Conservation (phyloP, 2,329 filamentous ascomycete species). For the Fusarium sp. region DNA sequence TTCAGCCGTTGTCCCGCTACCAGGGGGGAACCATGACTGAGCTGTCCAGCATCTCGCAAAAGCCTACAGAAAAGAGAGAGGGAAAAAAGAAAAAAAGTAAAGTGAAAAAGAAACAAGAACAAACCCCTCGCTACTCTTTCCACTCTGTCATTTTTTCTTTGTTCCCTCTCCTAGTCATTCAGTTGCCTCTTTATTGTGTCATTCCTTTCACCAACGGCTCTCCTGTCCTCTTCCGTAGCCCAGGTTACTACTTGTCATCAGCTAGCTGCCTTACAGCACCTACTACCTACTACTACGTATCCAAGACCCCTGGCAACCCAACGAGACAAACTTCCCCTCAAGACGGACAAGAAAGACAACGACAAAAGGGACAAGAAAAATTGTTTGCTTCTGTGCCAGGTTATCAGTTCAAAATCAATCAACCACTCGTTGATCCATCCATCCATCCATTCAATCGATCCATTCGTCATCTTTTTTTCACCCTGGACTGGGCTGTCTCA, state of each 20-base stretch:
- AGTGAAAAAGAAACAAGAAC: slow-evolving; percentile 8
- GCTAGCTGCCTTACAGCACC: background rate
- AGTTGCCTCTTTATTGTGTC: slow-evolving; percentile 6
- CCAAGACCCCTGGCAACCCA: background rate
- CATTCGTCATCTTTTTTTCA: slow-evolving; percentile 32
- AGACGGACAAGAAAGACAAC: background rate
- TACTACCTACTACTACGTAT: background rate
- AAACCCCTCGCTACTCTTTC: slow-evolving; percentile 15
- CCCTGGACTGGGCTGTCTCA: slow-evolving; percentile 34
- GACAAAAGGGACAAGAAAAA: slow-evolving; percentile 17
- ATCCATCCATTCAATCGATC: slow-evolving; percentile 1
- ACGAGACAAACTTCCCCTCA: background rate
- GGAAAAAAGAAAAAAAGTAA: background rate
- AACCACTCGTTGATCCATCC: background rate
- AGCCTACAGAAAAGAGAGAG: slow-evolving; percentile 7
- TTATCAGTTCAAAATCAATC: slow-evolving; percentile 8
- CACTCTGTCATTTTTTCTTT: slow-evolving; percentile 15
- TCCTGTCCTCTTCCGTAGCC: background rate
- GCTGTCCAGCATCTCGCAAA: slow-evolving; percentile 4
- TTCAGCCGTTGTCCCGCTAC: slow-evolving; percentile 37
- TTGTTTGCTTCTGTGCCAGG: slow-evolving; percentile 39
- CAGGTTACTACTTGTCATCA: background rate
- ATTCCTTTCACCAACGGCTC: slow-evolving; percentile 9
- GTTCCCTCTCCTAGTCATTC: slow-evolving; percentile 1
- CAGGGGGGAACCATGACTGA: slow-evolving; percentile 21